phyloP scores from a whole-genome alignment of 2,329 filamentous ascomycete genomes.

The Fusarium sp. region DNA sequence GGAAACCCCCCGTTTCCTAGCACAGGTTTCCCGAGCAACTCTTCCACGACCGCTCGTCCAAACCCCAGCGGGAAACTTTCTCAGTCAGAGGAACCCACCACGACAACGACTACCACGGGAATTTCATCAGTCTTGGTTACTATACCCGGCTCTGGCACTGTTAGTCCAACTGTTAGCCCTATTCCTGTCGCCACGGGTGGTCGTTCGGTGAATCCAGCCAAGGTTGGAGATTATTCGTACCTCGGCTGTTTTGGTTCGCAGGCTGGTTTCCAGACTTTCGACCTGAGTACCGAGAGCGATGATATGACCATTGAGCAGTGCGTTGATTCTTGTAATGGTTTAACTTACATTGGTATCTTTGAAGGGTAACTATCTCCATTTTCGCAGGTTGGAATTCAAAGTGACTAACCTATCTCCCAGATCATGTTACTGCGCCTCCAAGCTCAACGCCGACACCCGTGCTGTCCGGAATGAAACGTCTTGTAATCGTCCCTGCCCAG shows the following conservation, averaged over 20 bases:
- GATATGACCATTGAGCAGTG: constrained; percentile 59
- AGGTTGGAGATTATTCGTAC: constrained; percentile 52
- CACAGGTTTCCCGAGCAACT: constrained; percentile 1
- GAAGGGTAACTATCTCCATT: constrained; percentile 36
- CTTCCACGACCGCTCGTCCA: constrained; percentile 7
- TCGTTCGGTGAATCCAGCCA: constrained; percentile 50
- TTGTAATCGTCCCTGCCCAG: constrained; percentile 59
- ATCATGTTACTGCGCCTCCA: constrained; percentile 62
- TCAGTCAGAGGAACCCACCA: constrained; percentile 40
- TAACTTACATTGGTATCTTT: constrained; percentile 58
- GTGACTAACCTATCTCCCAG: constrained; percentile 35
- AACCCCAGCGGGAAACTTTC: background rate
- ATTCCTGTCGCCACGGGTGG: constrained; percentile 25
- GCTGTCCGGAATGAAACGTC: constrained; percentile 46
- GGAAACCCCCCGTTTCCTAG: background rate
- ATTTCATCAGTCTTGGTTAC: constrained; percentile 49
- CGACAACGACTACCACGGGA: constrained; percentile 47
- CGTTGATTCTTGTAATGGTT: constrained; percentile 53
- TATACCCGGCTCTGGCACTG: constrained; percentile 36
- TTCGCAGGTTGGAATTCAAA: background rate
- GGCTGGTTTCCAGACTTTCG: constrained; percentile 55
- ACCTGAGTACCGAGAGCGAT: constrained; percentile 44
- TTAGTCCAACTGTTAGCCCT: constrained; percentile 28
- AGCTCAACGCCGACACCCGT: constrained; percentile 57
- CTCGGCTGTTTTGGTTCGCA: constrained; percentile 60